Evolutionary conservation across 139 green algal species (phyloP), one percentile per base, ranked within the genome.

Genomic region (Tetraselmis striata): DNA sequence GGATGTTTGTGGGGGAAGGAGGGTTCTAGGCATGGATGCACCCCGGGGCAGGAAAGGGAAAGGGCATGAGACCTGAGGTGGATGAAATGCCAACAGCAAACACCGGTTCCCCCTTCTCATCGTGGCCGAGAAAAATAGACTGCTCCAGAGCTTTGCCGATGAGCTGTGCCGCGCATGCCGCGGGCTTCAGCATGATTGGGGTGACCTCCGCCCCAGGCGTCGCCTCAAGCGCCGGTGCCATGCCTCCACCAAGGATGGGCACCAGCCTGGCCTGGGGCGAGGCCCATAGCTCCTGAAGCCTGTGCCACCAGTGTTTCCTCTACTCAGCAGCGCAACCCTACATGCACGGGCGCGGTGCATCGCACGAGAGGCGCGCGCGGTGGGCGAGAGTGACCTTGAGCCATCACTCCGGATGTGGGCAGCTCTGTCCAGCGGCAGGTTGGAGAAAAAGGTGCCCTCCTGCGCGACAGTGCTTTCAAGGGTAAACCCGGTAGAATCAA

Each of bases 371-470:
- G 18, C 11, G 45, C 11, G 45, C 5, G 45, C 45, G 18, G 45
- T 5, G 45, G 45, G 45, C 11, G 45, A 18, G 45, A 18, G 45
- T 5, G 11, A 67, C 45, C 18, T 67, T 67, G 5, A 18, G 11
- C 11, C 18, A 18, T 67, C 45, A 18, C 0, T 59, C 79, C 79
- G 45, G 11, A 88, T 29, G 25, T 84, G 59, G 24, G 31, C 82
- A 2, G 84, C 83, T 1, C 86, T 75, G 59, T 93, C 81, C 0
- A 93, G 77, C 1, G 88, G 88, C 32, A 91, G 84, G 25, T 84
- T 81, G 0, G 88, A 83, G 45, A 67, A 67, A 18, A 67, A 67
- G 18, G 45, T n/a, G n/a, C n/a, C n/a, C n/a, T n/a, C n/a, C n/a
- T n/a, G n/a, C n/a, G n/a, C n/a, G n/a, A n/a, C n/a, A n/a, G n/a